These are phyloP conservation scores for Clarireedia paspali DNA, from an alignment of 2,329 filamentous ascomycete genomes.

Conservation along the genomic window DNA sequence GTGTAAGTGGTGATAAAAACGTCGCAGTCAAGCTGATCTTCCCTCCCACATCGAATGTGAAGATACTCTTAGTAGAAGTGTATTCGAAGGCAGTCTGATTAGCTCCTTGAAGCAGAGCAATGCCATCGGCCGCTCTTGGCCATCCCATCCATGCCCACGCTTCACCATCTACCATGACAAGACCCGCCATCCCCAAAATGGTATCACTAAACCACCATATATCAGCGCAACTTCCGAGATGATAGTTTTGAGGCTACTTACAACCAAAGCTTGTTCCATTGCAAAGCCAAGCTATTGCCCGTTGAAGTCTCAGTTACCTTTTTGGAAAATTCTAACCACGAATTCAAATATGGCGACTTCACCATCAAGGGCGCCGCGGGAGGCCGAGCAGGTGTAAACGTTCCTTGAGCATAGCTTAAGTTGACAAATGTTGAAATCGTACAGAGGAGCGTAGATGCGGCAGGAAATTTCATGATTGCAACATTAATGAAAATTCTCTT, in stretches of 20 bases:
- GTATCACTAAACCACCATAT: constrained; percentile 37
- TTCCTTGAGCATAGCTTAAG: constrained; percentile 33
- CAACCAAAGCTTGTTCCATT: constrained; percentile 65
- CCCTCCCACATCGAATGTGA: constrained; percentile 56
- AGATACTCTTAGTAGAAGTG: constrained; percentile 64
- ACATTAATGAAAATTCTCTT: not conserved
- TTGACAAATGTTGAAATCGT: not conserved
- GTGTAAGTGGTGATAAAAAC: constrained; percentile 64
- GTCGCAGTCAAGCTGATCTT: constrained; percentile 58
- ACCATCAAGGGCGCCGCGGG: constrained; percentile 67
- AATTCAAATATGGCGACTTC: constrained; percentile 65
- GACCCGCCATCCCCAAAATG: constrained; percentile 57
- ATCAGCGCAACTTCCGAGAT: not conserved
- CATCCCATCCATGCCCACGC: constrained; percentile 59
- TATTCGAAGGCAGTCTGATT: constrained; percentile 60
- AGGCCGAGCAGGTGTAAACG: constrained; percentile 56
- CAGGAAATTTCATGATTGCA: not conserved
- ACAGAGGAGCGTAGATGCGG: not conserved
- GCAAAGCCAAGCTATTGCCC: constrained; percentile 58
- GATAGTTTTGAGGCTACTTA: constrained; percentile 32
- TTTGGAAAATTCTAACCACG: constrained; percentile 57
- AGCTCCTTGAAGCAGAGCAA: constrained; percentile 32
- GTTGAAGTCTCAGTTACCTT: constrained; percentile 42
- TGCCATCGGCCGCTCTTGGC: constrained; percentile 33
- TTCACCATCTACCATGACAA: constrained; percentile 59